These are phyloP conservation scores for Chlamydomonas incerta DNA, from an alignment of 139 green algal species.

Conservation along the genomic window DNA sequence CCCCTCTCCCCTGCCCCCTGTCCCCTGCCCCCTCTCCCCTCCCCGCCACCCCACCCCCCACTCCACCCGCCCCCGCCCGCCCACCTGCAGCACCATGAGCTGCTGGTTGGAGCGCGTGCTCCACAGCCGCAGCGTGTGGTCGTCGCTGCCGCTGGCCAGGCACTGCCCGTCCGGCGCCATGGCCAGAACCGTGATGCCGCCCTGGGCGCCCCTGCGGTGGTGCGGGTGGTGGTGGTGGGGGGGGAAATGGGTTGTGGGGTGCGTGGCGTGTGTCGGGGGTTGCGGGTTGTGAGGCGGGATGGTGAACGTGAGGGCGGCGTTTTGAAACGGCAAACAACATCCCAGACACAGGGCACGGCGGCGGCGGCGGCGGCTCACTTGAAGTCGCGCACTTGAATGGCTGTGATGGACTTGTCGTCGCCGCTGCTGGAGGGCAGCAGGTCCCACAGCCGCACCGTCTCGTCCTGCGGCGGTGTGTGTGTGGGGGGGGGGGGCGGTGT, in stretches of 20 bases:
- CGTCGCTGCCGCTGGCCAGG: slow-evolving; percentile 15
- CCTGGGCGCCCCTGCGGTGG: slow-evolving; percentile 7
- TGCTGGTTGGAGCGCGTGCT: slow-evolving; percentile 34
- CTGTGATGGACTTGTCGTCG: not conserved
- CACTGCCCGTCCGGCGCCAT: slow-evolving; percentile 28
- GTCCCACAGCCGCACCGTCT: slow-evolving; percentile 35
- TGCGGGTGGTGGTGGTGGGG: too few relatives aligned
- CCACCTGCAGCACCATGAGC: slow-evolving; percentile 37
- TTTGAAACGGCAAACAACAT: too few relatives aligned
- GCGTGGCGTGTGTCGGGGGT: too few relatives aligned
- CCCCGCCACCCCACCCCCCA: too few relatives aligned
- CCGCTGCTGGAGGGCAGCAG: slow-evolving; percentile 9
- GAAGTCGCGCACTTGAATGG: slow-evolving; percentile 19
- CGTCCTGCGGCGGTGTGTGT: not conserved
- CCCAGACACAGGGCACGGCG: too few relatives aligned
- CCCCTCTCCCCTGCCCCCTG: too few relatives aligned
- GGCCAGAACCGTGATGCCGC: slow-evolving; percentile 7
- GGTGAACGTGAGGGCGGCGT: too few relatives aligned
- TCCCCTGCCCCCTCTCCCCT: too few relatives aligned
- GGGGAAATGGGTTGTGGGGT: too few relatives aligned
- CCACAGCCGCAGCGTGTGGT: slow-evolving; percentile 39
- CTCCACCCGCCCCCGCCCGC: not conserved
- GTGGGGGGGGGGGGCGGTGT: too few relatives aligned
- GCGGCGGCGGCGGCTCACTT: slow-evolving; percentile 19
- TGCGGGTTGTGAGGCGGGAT: too few relatives aligned